Evolutionary conservation across 2,329 filamentous ascomycete species (phyloP), one percentile per base, ranked within the genome.

Genomic region (Orbilia blumenaviensis): DNA sequence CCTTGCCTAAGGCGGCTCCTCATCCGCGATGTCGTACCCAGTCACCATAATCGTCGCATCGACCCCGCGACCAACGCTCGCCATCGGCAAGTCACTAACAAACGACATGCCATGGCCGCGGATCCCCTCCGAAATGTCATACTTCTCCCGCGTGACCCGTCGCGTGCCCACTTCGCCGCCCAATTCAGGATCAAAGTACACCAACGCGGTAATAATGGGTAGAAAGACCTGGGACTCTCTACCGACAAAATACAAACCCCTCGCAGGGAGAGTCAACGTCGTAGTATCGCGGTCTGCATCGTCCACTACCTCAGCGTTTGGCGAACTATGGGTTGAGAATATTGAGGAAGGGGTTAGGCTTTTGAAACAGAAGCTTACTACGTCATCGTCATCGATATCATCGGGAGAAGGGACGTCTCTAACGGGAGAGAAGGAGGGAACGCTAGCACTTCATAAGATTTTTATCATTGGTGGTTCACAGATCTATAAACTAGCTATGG

Each of bases 221-320:
- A 91, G 95, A 81, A 97, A 96, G 84, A 99, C 95, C 0, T 99
- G 94, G 90, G 93, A 96, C 62, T 93, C 90, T 78, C 94, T 99
- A 75, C 94, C 95, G 1, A 81, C 85, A 5, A 87, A 86, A 61
- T 93, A 95, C 82, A 87, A 93, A 1, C 95, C 95, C 16, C 86
- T 99, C 34, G 90, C 89, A 77, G 91, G 89, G 77, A 86, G 95
- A 8, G 85, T 93, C 60, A 98, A 97, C 83, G 88, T 97, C 42
- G 88, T 98, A 78, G 86, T 99, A 79, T 91, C 89, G 77, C 86
- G 90, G 52, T 41, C 62, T 8, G 44, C 44, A 27, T n/a, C 44
- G 16, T 46, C 42, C 8, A 50, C 46, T 4, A 16, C 12, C 14
- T 16, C 42, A 8, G 14, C 41, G 2, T 27, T 85, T 16, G 76